Evolutionary conservation across 2,329 filamentous ascomycete genomes (phyloP).

Genomic region (Diaporthe destruens): DNA sequence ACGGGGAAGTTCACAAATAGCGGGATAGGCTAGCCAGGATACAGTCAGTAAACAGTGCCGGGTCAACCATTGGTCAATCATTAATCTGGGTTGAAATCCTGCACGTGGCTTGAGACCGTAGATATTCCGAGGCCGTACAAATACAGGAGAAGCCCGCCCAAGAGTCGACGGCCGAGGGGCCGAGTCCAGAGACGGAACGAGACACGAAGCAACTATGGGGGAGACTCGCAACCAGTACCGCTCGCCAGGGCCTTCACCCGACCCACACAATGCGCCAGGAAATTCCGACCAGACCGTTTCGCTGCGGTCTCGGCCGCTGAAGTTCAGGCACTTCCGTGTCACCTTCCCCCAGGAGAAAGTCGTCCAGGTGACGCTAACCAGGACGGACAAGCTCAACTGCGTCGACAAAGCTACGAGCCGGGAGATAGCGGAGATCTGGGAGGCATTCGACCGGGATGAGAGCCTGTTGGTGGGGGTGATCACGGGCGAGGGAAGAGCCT

Average conservation of each 20-base stretch:
- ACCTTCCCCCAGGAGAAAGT: constrained; percentile 39
- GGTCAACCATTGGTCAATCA: neutral
- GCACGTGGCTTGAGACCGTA: neutral
- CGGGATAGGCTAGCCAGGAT: neutral
- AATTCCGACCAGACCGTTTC: constrained; percentile 35
- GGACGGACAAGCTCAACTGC: constrained; percentile 67
- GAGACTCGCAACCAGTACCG: constrained; percentile 2
- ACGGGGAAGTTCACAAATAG: neutral
- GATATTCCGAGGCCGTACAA: constrained; percentile 6
- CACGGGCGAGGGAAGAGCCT: constrained; percentile 72
- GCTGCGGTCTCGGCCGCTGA: constrained; percentile 36
- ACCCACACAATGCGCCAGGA: neutral
- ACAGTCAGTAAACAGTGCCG: neutral
- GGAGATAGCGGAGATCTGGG: constrained; percentile 57
- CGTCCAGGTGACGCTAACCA: constrained; percentile 60
- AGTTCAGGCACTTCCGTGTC: constrained; percentile 43
- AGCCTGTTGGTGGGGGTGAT: constrained; percentile 69
- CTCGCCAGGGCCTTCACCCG: neutral
- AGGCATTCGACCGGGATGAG: constrained; percentile 70
- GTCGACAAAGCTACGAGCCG: constrained; percentile 61
- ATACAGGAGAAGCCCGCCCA: neutral
- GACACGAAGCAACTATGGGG: constrained; percentile 1
- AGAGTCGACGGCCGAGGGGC: neutral
- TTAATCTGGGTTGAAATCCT: neutral
- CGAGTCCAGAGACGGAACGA: neutral